Base-by-base conservation (phyloP, 108 stramenopile genomes). In the Seminavis robusta region DNA sequence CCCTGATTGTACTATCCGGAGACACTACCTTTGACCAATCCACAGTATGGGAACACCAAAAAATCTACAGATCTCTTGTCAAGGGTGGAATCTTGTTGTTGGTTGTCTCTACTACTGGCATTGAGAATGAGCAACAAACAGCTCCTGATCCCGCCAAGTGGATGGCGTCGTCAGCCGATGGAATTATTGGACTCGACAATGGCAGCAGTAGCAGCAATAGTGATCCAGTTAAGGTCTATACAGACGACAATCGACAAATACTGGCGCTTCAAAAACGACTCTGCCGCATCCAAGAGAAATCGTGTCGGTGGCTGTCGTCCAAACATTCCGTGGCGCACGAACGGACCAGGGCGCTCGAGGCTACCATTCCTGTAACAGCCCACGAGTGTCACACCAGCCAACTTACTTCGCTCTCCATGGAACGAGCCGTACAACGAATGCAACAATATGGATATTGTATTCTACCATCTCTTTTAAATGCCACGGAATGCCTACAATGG, bases 391-490 rank as follows among this genome's bases (percentile, higher is more conserved):
- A 24, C 0, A 30, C 20, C 21, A 8, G 36, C 20, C 33, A 11
- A 16, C 45, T 91, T 30, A 67, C 81, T 0, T 63, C 66, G 15
- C 43, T 51, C 30, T 56, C 79, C 23, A 53, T 83, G 11, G 17
- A 55, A 31, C 33, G 49, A 21, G 89, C 85, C n/a, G 64, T 73
- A 0, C 10, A 47, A 9, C 62, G 48, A 24, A 54, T 91, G 38
- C 51, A 56, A 33, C 47, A 63, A 4, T 61, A 81, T 48, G 89
- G 89, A 10, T 74, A 86, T 43, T 81, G 83, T 27, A 52, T 91
- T 3, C 55, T 91, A 30, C 67, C 53, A 38, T 53, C 67, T 21
- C 39, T 86, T 17, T 56, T 91, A 25, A 59, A 77, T 57, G 59
- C 69, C 1, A 43, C 61, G 15, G 65, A 79, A 49, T 78, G 79